Percentiles rank a stretch among this genome's conserved stretches.
phyloP scores from a whole-genome alignment of 83 land plant genomes.

The Picea abies region DNA sequence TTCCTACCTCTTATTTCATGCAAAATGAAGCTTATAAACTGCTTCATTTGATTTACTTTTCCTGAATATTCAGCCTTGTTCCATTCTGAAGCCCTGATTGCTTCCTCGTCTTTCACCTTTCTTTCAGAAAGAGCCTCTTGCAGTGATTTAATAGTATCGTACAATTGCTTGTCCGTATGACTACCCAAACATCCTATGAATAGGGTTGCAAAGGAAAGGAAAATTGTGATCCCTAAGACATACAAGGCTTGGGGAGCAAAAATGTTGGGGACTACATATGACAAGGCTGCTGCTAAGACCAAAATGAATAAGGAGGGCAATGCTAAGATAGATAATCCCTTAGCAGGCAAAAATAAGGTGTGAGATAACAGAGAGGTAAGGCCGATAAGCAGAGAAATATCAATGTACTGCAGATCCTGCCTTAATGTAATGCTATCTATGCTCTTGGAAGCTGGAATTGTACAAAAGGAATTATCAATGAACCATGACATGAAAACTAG shows the following conservation, averaged over 20 bases:
- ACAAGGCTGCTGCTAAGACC: neutral
- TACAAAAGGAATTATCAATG: neutral
- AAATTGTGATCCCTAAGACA: neutral
- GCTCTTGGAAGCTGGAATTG: neutral
- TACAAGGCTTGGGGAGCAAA: constrained; percentile 5
- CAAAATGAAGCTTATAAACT: no score
- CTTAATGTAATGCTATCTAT: no score
- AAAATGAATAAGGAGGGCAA: neutral
- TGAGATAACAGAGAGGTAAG: no score
- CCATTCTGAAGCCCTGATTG: neutral
- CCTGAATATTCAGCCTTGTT: neutral
- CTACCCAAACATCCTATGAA: constrained; percentile 5
- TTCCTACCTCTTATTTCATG: no score
- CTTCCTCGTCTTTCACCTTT: neutral
- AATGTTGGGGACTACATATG: neutral
- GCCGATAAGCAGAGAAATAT: no score
- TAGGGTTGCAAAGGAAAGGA: neutral
- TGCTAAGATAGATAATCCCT: no score
- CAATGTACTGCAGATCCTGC: no score
- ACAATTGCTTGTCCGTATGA: neutral
- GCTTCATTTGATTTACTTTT: neutral
- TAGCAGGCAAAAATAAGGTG: no score
- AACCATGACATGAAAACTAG: neutral
- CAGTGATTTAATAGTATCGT: neutral
- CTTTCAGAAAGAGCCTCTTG: neutral